phyloP scores from a whole-genome alignment of 129 eudicot genomes.

The Rutidosis leptorrhynchoides region DNA sequence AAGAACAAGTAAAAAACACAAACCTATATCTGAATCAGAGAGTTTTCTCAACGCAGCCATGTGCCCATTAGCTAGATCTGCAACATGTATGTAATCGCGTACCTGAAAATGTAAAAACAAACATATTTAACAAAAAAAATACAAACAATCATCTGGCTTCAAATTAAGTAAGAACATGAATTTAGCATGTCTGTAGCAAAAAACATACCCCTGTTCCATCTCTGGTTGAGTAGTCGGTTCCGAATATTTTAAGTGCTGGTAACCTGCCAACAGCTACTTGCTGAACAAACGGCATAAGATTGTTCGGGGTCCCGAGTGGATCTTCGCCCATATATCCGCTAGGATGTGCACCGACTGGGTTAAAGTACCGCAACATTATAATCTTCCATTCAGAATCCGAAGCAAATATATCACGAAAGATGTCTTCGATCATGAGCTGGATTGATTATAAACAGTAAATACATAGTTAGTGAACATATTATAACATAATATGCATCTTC shows the following conservation, averaged over 20 bases:
- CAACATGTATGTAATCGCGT: slow-evolving; percentile 93
- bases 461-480: neutral
- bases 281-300: slow-evolving; percentile 97
- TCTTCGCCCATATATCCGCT: slow-evolving; percentile 97
- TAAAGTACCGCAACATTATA: slow-evolving; percentile 86
- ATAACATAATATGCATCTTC: neutral
- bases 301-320: slow-evolving; percentile 90
- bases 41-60: slow-evolving; percentile 83
- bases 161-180: neutral
- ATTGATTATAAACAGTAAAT: neutral
- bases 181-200: neutral
- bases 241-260: slow-evolving; percentile 70
- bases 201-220: slow-evolving; percentile 96
- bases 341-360: slow-evolving; percentile 99
- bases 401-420: slow-evolving; percentile 69
- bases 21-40: slow-evolving; percentile 66
- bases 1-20: neutral
- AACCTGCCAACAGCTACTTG: slow-evolving; percentile 98
- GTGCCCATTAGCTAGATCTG: slow-evolving; percentile 95
- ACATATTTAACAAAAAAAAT: slow-evolving; percentile 13
- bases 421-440: slow-evolving; percentile 95
- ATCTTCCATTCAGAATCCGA: slow-evolving; percentile 78
- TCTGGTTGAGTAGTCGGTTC: slow-evolving; percentile 71
- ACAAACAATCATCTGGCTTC: neutral
- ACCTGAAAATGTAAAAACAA: slow-evolving; percentile 74